Percentiles rank a stretch among this genome's conserved stretches.
These are phyloP conservation scores for Exophiala xenobiotica DNA, from an alignment of 2,329 filamentous ascomycete species.

Conservation along the genomic window DNA sequence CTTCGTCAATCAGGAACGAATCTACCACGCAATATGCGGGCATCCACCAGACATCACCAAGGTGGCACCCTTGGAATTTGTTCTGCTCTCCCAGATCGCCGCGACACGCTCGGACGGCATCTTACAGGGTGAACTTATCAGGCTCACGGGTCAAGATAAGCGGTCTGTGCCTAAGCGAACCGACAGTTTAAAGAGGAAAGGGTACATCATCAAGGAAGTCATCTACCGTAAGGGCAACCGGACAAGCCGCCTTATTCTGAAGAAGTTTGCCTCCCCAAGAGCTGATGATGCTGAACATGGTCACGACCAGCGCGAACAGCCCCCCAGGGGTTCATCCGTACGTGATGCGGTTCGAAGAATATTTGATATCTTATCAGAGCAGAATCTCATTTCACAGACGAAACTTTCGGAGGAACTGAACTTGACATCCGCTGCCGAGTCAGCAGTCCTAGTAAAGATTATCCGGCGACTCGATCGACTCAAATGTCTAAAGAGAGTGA, in stretches of 20 bases:
- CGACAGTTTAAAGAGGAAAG: conserved; percentile 55
- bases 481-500: conserved; percentile 47
- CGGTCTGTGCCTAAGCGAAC: conserved; percentile 63
- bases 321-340: conserved; percentile 9
- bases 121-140: conserved; percentile 56
- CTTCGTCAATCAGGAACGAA: conserved; percentile 55
- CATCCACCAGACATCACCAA: conserved; percentile 58
- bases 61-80: conserved; percentile 56
- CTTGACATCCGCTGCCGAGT: conserved; percentile 11
- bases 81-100: conserved; percentile 59
- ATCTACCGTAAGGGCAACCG: conserved; percentile 50
- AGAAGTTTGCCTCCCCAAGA: conserved; percentile 43
- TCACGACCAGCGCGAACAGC: conserved; percentile 7
- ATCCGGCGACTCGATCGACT: conserved; percentile 47
- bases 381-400: conserved; percentile 17
- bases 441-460: conserved; percentile 40
- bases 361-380: conserved; percentile 15
- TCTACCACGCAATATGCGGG: conserved; percentile 61
- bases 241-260: conserved; percentile 58
- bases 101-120: conserved; percentile 55
- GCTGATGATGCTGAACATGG: not conserved
- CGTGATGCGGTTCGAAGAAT: conserved; percentile 25
- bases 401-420: conserved; percentile 16
- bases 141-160: conserved; percentile 62
- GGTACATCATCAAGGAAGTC: conserved; percentile 60